These are phyloP conservation scores for Fusarium nanum DNA, from an alignment of 2,329 filamentous ascomycete genomes.

Conservation along the genomic window DNA sequence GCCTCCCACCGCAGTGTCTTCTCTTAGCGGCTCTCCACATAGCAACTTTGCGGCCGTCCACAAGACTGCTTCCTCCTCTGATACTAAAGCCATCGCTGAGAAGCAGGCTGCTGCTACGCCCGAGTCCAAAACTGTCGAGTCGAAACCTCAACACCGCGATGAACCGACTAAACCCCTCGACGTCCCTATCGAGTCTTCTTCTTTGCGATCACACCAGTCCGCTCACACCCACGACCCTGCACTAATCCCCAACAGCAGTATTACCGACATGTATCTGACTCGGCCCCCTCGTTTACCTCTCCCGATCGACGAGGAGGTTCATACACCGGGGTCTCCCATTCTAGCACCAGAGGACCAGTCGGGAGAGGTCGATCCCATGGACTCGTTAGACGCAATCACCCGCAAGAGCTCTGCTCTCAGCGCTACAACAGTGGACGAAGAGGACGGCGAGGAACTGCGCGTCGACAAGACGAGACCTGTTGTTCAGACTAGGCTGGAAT, in stretches of 20 bases:
- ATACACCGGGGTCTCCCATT: constrained; percentile 91
- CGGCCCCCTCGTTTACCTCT: constrained; percentile 90
- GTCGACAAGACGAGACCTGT: constrained; percentile 80
- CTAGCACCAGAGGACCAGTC: constrained; percentile 71
- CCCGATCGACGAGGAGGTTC: constrained; percentile 91
- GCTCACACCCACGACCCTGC: constrained; percentile 54
- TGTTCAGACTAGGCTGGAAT: constrained; percentile 87
- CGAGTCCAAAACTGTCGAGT: constrained; percentile 20
- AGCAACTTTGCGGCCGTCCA: constrained; percentile 50
- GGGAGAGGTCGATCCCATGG: constrained; percentile 64
- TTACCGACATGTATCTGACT: constrained; percentile 72
- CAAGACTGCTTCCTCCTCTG: constrained; percentile 40
- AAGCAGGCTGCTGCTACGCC: constrained; percentile 20
- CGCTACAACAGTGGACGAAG: constrained; percentile 77
- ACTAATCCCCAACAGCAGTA: constrained; percentile 65
- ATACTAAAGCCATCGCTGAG: constrained; percentile 23
- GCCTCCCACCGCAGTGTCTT: constrained; percentile 62
- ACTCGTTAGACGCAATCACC: constrained; percentile 61
- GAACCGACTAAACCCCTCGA: constrained; percentile 68
- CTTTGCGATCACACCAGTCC: constrained; percentile 53
- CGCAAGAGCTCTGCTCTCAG: constrained; percentile 70
- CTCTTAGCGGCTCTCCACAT: constrained; percentile 61
- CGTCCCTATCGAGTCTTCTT: constrained; percentile 61
- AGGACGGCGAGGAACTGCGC: constrained; percentile 79
- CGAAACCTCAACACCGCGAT: constrained; percentile 42